phyloP scores from a whole-genome alignment of 2,329 filamentous ascomycete species.

The Penicillium vulpinum region DNA sequence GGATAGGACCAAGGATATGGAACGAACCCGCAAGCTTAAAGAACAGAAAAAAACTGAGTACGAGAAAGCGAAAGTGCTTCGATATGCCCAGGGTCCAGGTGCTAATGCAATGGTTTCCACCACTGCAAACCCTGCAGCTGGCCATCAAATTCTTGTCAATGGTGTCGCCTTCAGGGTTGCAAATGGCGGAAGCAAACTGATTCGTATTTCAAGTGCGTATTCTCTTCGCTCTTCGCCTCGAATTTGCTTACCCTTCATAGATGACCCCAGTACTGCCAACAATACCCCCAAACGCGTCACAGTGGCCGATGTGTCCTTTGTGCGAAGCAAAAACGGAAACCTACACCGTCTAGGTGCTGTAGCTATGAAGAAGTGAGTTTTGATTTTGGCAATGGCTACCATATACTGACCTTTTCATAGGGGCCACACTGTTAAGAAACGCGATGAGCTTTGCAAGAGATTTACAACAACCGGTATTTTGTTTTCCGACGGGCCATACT shows the following conservation, averaged over 20 bases:
- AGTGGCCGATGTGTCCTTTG: constrained; percentile 77
- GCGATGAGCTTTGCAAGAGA: constrained; percentile 70
- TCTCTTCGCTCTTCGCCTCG: constrained; percentile 11
- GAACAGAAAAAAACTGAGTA: constrained; percentile 60
- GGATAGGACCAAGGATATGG: constrained; percentile 68
- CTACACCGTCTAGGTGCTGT: constrained; percentile 75
- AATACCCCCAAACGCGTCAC: constrained; percentile 72
- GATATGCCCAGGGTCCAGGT: constrained; percentile 38
- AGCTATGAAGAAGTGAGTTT: constrained; percentile 69
- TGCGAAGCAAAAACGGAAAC: constrained; percentile 84
- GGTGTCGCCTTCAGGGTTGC: constrained; percentile 73
- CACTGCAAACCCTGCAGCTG: constrained; percentile 36
- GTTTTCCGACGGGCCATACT: constrained; percentile 21
- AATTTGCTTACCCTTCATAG: constrained; percentile 51
- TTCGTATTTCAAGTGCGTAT: constrained; percentile 68
- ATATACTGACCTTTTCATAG: constrained; percentile 25
- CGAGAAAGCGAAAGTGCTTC: constrained; percentile 43
- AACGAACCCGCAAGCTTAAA: constrained; percentile 59
- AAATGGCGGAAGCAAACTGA: constrained; percentile 78
- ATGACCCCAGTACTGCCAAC: constrained; percentile 60
- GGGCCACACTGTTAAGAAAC: constrained; percentile 61
- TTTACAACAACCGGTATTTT: constrained; percentile 56
- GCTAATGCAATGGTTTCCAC: constrained; percentile 27
- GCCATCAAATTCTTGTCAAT: constrained; percentile 67
- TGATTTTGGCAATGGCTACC: constrained; percentile 8